These are phyloP conservation scores for Cicer chorassanicum DNA, from an alignment of 306 rosid genomes.

Conservation along the genomic window DNA sequence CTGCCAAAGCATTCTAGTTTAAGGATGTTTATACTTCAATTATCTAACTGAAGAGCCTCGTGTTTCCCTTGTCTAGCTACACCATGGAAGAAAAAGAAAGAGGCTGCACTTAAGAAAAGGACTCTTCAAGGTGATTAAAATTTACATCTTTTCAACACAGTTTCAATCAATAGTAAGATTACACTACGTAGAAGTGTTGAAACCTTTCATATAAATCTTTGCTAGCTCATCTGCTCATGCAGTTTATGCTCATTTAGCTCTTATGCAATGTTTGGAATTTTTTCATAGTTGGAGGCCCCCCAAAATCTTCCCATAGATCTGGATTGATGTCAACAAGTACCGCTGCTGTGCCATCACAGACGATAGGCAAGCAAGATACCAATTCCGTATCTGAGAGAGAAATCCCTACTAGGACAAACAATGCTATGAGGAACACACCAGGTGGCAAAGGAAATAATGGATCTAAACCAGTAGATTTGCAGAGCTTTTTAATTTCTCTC, in stretches of 20 bases:
- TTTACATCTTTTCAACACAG: conserved; percentile 31
- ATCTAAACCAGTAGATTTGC: conserved; percentile 73
- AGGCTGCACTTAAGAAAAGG: conserved; percentile 75
- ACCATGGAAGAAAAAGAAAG: conserved; percentile 84
- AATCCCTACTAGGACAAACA: conserved; percentile 52
- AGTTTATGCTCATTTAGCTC: conserved; percentile 12
- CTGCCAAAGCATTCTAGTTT: conserved; percentile 37
- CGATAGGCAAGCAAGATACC: conserved; percentile 57
- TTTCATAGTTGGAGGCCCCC: conserved; percentile 63
- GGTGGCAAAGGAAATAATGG: conserved; percentile 65
- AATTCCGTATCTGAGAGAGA: conserved; percentile 64
- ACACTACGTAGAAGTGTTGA: conserved; percentile 24
- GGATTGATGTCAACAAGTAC: conserved; percentile 59
- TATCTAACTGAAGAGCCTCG: conserved; percentile 41
- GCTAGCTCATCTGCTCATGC: conserved; percentile 10
- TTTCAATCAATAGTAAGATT: conserved; percentile 37
- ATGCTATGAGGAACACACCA: conserved; percentile 52
- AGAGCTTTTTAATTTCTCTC: conserved; percentile 66
- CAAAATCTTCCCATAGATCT: conserved; percentile 63
- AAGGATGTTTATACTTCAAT: conserved; percentile 21
- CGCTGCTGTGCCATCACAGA: conserved; percentile 55
- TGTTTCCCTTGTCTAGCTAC: conserved; percentile 65
- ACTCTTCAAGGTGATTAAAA: conserved; percentile 72
- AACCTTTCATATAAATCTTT: conserved; percentile 30
- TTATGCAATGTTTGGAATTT: conserved; percentile 34